These are phyloP conservation scores for Mycena galopus DNA, from an alignment of 768 basidiomycete species.

Conservation along the genomic window DNA sequence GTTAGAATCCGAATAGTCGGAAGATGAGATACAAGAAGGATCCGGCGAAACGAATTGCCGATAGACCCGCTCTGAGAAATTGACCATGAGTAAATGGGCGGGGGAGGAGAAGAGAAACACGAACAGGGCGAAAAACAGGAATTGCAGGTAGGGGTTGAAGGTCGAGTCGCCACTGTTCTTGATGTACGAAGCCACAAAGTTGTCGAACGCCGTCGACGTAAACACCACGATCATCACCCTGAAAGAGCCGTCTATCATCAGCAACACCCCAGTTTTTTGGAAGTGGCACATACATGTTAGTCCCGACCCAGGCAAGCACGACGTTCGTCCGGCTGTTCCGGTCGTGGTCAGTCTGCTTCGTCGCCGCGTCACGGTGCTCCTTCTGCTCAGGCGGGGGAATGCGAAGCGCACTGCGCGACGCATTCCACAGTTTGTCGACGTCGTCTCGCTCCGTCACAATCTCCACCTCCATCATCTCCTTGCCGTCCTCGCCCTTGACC, in stretches of 20 bases:
- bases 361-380: constrained; percentile 87
- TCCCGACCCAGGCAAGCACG: constrained; percentile 85
- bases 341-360: constrained; percentile 91
- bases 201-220: constrained; percentile 81
- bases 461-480: constrained; percentile 90
- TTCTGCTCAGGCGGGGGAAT: constrained; percentile 77
- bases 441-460: constrained; percentile 87
- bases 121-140: constrained; percentile 77
- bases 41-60: constrained; percentile 84
- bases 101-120: constrained; percentile 36
- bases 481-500: constrained; percentile 85
- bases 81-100: neutral
- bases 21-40: constrained; percentile 85
- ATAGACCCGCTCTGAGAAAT: constrained; percentile 77
- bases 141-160: constrained; percentile 90
- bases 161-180: constrained; percentile 59
- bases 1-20: constrained; percentile 74
- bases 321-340: constrained; percentile 89
- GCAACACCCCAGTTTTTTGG: neutral
- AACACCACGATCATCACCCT: constrained; percentile 83
- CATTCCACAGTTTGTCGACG: constrained; percentile 90
- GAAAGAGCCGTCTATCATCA: constrained; percentile 22
- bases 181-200: constrained; percentile 77
- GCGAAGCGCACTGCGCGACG: constrained; percentile 78
- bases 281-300: constrained; percentile 76